Conservation (phyloP, 1,139 yeast genomes). For the Sporopachydermia cereana region DNA sequence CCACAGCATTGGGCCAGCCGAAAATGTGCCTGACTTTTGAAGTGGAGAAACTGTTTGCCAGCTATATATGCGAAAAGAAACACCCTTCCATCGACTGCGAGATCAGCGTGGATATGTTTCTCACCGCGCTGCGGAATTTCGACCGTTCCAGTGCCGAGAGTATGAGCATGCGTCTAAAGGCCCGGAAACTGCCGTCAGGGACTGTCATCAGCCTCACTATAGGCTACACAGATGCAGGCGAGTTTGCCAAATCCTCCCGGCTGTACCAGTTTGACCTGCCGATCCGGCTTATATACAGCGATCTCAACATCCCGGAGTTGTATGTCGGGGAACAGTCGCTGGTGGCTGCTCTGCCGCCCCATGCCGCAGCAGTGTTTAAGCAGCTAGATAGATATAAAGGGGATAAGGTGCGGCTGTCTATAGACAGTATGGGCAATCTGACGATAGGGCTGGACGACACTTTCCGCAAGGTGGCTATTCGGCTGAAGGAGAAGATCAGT, state of each 20-base stretch:
- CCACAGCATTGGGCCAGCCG: slow-evolving; percentile 5
- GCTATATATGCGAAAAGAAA: slow-evolving; percentile 5
- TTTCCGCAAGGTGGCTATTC: slow-evolving; percentile 16
- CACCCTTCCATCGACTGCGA: slow-evolving; percentile 21
- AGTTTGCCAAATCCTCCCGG: slow-evolving; percentile 34
- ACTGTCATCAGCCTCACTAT: slow-evolving; percentile 19
- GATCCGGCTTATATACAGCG: slow-evolving; percentile 20
- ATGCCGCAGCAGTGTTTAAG: background rate
- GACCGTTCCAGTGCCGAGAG: slow-evolving; percentile 42
- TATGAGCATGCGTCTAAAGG: slow-evolving; percentile 39
- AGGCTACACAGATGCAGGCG: slow-evolving; percentile 15
- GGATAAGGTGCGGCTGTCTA: slow-evolving; percentile 7
- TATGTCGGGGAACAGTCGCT: slow-evolving; percentile 42
- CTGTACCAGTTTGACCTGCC: slow-evolving; percentile 39
- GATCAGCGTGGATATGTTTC: slow-evolving; percentile 41
- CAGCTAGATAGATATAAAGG: slow-evolving; percentile 8
- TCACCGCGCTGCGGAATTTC: slow-evolving; percentile 41
- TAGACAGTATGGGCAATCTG: slow-evolving; percentile 8
- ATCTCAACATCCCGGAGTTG: slow-evolving; percentile 20
- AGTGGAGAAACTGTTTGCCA: background rate
- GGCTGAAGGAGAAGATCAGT: slow-evolving; percentile 17
- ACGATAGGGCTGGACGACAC: slow-evolving; percentile 16
- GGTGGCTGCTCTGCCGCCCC: slow-evolving; percentile 10
- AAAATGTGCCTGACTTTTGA: background rate
- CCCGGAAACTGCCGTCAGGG: slow-evolving; percentile 24